Evolutionary conservation across 2,329 filamentous ascomycete species (phyloP), one percentile per base, ranked within the genome.

Genomic region (Scedosporium dehoogii): DNA sequence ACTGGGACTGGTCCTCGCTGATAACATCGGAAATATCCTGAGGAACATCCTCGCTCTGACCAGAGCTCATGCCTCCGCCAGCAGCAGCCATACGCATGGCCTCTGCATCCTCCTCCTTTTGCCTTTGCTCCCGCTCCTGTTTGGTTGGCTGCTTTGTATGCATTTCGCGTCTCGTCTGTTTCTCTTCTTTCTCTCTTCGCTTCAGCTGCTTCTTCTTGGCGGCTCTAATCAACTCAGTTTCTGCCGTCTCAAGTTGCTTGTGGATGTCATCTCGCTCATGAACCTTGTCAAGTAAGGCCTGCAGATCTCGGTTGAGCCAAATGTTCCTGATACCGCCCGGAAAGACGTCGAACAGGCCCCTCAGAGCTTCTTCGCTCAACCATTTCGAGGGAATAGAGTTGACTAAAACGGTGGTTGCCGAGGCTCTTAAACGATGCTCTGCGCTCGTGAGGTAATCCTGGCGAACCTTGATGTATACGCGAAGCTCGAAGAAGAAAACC

Each of bases 381-480:
- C 94, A 99, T 70, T 96, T 96, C 48, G 83, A 79, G 1, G 94
- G 94, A 60, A 99, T 96, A 10, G 88, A 89, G 66, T 88, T 94
- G 60, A 99, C 92, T 5, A 99, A 81, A 57, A 99, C 93, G 0
- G 94, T 99, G 5, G 93, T 99, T 1, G 94, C 93, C 16, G 93
- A 97, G 18, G 94, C 94, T 56, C 91, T 86, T 18, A 99, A 82
- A 21, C 94, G 90, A 74, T 99, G 94, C 73, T 97, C 91, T 2
- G 94, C 93, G 62, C 92, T 94, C 0, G 94, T 97, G 63, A 99
- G 80, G 69, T 96, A 96, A 61, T 96, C 91, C 73, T 99, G 94
- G 65, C 94, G 89, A 59, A 99, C 84, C 68, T 96, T 92, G 73
- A 97, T 89, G 71, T 96, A 99, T 10, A 92, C 87, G 57, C 87